Percentiles rank a stretch among this genome's conserved stretches.
Evolutionary conservation across 495 filamentous ascomycete genomes (phyloP).

Genomic region (Neurospora sp.): DNA sequence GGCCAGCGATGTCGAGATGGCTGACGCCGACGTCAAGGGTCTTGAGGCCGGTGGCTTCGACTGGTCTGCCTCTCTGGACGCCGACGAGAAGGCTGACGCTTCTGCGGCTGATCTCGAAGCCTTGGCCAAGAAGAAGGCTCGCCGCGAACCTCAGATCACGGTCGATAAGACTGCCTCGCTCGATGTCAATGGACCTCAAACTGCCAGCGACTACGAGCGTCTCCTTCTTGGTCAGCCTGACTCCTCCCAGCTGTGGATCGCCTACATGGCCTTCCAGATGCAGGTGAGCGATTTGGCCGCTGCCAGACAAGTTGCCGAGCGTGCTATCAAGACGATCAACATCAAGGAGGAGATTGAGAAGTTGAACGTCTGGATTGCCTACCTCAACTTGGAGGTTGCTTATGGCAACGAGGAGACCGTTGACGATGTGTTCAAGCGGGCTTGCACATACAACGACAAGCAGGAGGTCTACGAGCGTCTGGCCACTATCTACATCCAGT

Average conservation of each 20-base stretch:
- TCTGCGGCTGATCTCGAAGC: conserved; percentile 37
- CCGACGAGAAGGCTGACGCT: conserved; percentile 30
- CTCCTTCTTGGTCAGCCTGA: conserved; percentile 86
- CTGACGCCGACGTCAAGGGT: conserved; percentile 38
- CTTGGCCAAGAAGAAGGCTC: conserved; percentile 66
- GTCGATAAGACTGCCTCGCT: conserved; percentile 83
- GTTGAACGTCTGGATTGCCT: conserved; percentile 86
- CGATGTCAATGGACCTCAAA: conserved; percentile 82
- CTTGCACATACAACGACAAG: conserved; percentile 87
- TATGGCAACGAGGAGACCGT: conserved; percentile 81
- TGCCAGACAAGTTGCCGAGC: conserved; percentile 78
- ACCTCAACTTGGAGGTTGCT: conserved; percentile 86
- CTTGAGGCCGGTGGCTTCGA: conserved; percentile 78
- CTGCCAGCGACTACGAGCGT: conserved; percentile 82
- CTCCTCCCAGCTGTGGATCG: conserved; percentile 79
- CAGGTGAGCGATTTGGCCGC: conserved; percentile 78
- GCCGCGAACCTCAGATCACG: conserved; percentile 67
- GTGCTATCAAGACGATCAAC: conserved; percentile 79
- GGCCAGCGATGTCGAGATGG: conserved; percentile 38
- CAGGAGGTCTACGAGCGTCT: conserved; percentile 84
- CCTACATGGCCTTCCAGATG: conserved; percentile 95
- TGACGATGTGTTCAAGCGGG: conserved; percentile 81
- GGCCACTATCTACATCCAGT: conserved; percentile 89
- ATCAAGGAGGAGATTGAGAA: conserved; percentile 83
- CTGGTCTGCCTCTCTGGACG: conserved; percentile 60